These are phyloP conservation scores for Aspergillus olivimuriae DNA, from an alignment of 495 filamentous ascomycete genomes.

Conservation along the genomic window DNA sequence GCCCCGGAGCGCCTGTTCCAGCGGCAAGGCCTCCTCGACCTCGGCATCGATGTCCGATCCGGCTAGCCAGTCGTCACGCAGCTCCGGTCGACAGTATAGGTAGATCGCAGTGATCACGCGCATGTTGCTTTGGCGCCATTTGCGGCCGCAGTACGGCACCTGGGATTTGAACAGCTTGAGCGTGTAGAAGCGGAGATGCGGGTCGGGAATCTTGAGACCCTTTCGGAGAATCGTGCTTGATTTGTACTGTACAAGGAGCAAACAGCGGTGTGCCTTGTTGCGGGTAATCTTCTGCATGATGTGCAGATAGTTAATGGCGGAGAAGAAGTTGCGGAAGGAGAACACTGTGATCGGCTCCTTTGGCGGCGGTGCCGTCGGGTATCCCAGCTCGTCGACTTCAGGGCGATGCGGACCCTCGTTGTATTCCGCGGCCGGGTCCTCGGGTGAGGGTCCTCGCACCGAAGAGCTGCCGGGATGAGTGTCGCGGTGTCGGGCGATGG, in stretches of 20 bases:
- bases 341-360: constrained; percentile 81
- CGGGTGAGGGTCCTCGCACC: constrained; percentile 21
- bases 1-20: constrained; percentile 81
- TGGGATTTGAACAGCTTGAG: constrained; percentile 98
- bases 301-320: constrained; percentile 86
- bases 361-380: constrained; percentile 56
- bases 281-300: constrained; percentile 97
- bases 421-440: constrained; percentile 29
- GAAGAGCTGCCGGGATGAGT: constrained; percentile 20
- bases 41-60: constrained; percentile 87
- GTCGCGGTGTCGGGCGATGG: constrained; percentile 56
- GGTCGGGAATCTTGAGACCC: constrained; percentile 82
- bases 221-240: constrained; percentile 83
- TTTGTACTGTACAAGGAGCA: constrained; percentile 92
- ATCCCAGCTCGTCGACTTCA: constrained; percentile 84
- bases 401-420: constrained; percentile 47
- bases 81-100: constrained; percentile 82
- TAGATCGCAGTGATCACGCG: constrained; percentile 96
- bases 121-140: constrained; percentile 98
- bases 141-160: constrained; percentile 94
- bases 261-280: constrained; percentile 85
- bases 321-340: constrained; percentile 91
- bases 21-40: constrained; percentile 82
- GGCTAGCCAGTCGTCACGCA: constrained; percentile 91
- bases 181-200: constrained; percentile 81